These are phyloP conservation scores for Stereocaulon alpinum DNA, from an alignment of 495 filamentous ascomycete species.

Conservation along the genomic window DNA sequence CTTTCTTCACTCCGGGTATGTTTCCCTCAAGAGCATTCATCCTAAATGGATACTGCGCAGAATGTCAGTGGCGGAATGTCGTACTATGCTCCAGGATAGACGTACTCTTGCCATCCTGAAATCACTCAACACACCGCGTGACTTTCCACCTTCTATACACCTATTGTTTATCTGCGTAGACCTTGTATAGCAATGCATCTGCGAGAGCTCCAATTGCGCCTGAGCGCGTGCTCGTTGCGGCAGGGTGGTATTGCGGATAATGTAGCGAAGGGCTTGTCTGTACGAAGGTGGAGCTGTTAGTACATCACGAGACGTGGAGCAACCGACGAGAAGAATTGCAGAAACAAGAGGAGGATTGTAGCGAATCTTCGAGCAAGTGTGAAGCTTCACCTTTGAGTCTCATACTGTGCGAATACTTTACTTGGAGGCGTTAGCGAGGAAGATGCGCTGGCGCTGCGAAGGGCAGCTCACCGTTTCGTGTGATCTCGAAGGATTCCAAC, in stretches of 20 bases:
- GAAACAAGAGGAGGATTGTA: constrained; percentile 8
- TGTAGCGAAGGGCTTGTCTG: constrained; percentile 92
- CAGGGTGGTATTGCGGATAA: constrained; percentile 84
- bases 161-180: constrained; percentile 88
- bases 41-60: constrained; percentile 74
- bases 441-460: not conserved
- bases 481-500: constrained; percentile 78
- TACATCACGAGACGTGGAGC: not conserved
- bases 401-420: constrained; percentile 75
- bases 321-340: not conserved
- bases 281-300: not conserved
- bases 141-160: constrained; percentile 80
- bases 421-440: constrained; percentile 12
- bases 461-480: constrained; percentile 55
- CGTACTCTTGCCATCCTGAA: constrained; percentile 86
- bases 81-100: constrained; percentile 12
- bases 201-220: constrained; percentile 81
- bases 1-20: constrained; percentile 88
- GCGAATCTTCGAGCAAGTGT: constrained; percentile 13
- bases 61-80: constrained; percentile 23
- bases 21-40: constrained; percentile 79
- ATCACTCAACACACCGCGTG: constrained; percentile 73
- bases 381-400: constrained; percentile 64
- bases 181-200: constrained; percentile 92
- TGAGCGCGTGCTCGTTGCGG: constrained; percentile 70